Evolutionary conservation across 768 basidiomycete genomes (phyloP).

Genomic region (Russula dissimulans): DNA sequence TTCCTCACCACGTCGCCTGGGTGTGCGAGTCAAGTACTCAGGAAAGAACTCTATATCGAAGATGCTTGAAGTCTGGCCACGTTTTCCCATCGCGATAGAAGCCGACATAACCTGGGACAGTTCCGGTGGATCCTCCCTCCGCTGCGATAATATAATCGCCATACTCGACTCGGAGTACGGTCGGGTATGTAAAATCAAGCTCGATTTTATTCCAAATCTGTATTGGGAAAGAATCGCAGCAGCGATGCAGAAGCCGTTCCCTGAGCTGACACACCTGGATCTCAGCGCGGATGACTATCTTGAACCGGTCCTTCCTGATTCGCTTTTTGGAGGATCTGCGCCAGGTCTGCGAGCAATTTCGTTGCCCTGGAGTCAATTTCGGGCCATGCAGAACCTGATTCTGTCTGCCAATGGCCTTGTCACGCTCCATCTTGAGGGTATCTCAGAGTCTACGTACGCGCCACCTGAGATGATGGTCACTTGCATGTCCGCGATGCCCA

Average conservation of each 20-base stretch:
- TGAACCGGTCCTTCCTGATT: not conserved
- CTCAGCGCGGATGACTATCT: not conserved
- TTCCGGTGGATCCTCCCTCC: too few relatives aligned
- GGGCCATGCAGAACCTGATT: not conserved
- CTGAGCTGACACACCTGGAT: not conserved
- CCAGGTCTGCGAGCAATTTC: not conserved
- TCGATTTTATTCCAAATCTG: not conserved
- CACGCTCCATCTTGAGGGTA: not conserved
- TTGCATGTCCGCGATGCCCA: not conserved
- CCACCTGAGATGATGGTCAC: not conserved
- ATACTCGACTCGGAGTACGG: not conserved
- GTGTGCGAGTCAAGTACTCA: too few relatives aligned
- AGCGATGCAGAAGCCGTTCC: not conserved
- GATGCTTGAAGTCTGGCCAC: too few relatives aligned
- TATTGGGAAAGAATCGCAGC: not conserved
- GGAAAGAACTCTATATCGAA: too few relatives aligned
- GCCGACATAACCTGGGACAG: too few relatives aligned
- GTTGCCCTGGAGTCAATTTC: not conserved
- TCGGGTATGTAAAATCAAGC: not conserved
- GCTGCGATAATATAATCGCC: not conserved
- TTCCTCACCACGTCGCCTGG: too few relatives aligned
- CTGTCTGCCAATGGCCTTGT: not conserved
- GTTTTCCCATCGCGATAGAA: too few relatives aligned
- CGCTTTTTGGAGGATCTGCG: not conserved
- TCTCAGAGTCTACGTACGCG: not conserved